phyloP scores from a whole-genome alignment of 2,329 filamentous ascomycete species.

The Botrytis medusae region DNA sequence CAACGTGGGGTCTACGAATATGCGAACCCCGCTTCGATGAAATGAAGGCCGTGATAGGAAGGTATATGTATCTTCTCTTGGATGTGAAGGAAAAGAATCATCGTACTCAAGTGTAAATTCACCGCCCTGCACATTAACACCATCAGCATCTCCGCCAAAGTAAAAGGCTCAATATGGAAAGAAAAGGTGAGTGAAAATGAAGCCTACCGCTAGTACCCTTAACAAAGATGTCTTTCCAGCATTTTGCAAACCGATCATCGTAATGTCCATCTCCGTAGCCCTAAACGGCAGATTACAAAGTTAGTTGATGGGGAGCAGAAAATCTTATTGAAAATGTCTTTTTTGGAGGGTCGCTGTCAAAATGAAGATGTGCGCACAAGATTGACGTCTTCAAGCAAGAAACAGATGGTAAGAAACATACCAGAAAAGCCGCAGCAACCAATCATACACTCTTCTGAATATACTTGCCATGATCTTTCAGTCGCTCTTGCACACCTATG shows the following conservation, averaged over 20 bases:
- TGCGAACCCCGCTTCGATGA: constrained; percentile 23
- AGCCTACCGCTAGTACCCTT: constrained; percentile 87
- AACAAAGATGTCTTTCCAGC: constrained; percentile 96
- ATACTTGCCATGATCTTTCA: constrained; percentile 74
- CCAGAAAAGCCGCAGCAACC: constrained; percentile 97
- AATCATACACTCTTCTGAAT: constrained; percentile 96
- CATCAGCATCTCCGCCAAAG: constrained; percentile 40
- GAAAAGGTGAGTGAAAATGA: constrained; percentile 28
- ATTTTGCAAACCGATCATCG: constrained; percentile 97
- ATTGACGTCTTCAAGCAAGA: neutral
- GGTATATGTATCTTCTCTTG: constrained; percentile 1
- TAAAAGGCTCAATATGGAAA: constrained; percentile 20
- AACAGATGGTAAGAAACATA: constrained; percentile 49
- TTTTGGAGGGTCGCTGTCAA: neutral
- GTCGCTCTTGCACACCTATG: constrained; percentile 18
- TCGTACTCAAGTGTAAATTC: constrained; percentile 99
- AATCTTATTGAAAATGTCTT: neutral
- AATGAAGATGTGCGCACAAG: constrained; percentile 2
- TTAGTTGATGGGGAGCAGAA: neutral
- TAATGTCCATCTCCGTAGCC: constrained; percentile 99
- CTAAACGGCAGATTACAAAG: constrained; percentile 47
- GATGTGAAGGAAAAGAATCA: constrained; percentile 15
- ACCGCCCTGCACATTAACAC: constrained; percentile 66
- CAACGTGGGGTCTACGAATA: constrained; percentile 20
- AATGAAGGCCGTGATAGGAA: constrained; percentile 2